Conservation (phyloP, 495 filamentous ascomycete genomes). For the Penicillium flavigenum region DNA sequence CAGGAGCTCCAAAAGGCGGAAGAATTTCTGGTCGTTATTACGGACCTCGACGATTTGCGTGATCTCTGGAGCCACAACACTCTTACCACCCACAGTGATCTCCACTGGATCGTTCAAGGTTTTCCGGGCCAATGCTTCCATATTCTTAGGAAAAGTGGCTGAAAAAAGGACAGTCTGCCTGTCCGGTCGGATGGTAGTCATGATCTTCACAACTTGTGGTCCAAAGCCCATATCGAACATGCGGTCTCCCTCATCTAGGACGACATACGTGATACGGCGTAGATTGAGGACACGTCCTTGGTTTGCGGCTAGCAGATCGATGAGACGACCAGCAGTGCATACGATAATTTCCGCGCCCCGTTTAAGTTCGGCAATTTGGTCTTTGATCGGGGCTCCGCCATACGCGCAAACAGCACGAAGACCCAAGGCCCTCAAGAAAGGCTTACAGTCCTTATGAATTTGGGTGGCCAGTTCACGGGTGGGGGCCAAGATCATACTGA, state of each 20-base stretch:
- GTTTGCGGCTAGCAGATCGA: slow-evolving; percentile 92
- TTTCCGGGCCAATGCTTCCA: slow-evolving; percentile 89
- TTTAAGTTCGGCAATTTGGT: slow-evolving; percentile 95
- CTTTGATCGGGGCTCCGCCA: slow-evolving; percentile 93
- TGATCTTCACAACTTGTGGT: slow-evolving; percentile 95
- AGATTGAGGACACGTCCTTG: slow-evolving; percentile 89
- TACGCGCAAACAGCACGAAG: slow-evolving; percentile 95
- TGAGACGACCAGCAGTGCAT: slow-evolving; percentile 94
- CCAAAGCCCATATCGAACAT: slow-evolving; percentile 99
- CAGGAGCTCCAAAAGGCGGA: slow-evolving; percentile 78
- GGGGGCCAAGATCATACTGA: slow-evolving; percentile 87
- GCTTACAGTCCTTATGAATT: slow-evolving; percentile 91
- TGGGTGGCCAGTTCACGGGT: slow-evolving; percentile 94
- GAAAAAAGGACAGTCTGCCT: slow-evolving; percentile 95
- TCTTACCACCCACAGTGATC: slow-evolving; percentile 87
- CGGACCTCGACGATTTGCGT: slow-evolving; percentile 90
- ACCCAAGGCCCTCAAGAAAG: slow-evolving; percentile 84
- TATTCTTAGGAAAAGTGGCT: slow-evolving; percentile 91
- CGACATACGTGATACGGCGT: slow-evolving; percentile 83
- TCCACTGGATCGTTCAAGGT: slow-evolving; percentile 82
- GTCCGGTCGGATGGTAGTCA: slow-evolving; percentile 85
- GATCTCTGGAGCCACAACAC: slow-evolving; percentile 92
- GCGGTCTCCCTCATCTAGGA: slow-evolving; percentile 94
- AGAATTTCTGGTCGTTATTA: slow-evolving; percentile 78
- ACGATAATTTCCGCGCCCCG: slow-evolving; percentile 93